phyloP scores from a whole-genome alignment of 495 filamentous ascomycete species.

The Aspergillus diversus region DNA sequence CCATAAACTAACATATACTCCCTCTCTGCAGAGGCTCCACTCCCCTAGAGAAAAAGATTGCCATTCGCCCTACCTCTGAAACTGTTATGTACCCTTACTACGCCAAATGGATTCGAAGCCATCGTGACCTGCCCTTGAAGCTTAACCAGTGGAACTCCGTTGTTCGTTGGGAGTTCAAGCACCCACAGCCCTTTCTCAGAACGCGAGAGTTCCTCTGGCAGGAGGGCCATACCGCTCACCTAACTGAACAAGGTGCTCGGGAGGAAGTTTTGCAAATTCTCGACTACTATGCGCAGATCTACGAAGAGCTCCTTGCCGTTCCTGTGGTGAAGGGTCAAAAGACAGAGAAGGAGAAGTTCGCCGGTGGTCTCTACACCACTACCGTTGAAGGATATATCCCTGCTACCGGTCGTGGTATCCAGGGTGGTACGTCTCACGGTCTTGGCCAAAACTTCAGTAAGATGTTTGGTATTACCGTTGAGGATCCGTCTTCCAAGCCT shows the following conservation, averaged over 20 bases:
- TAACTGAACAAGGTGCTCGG: slow-evolving; percentile 74
- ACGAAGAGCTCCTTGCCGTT: slow-evolving; percentile 90
- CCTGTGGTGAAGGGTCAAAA: slow-evolving; percentile 90
- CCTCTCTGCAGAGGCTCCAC: slow-evolving; percentile 62
- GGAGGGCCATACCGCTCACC: slow-evolving; percentile 94
- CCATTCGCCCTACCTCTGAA: slow-evolving; percentile 94
- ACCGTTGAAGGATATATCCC: slow-evolving; percentile 91
- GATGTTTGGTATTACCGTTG: slow-evolving; percentile 97
- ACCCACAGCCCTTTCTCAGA: slow-evolving; percentile 91
- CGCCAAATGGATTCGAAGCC: slow-evolving; percentile 91
- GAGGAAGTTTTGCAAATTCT: slow-evolving; percentile 90
- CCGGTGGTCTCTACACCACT: slow-evolving; percentile 92
- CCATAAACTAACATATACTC: neutral
- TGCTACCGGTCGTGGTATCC: slow-evolving; percentile 91
- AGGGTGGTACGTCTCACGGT: slow-evolving; percentile 92
- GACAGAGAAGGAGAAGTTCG: slow-evolving; percentile 92
- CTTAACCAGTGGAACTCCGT: slow-evolving; percentile 99
- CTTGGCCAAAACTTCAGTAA: slow-evolving; percentile 96
- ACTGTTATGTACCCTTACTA: slow-evolving; percentile 96
- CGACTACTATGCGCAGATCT: slow-evolving; percentile 88
- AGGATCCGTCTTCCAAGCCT: slow-evolving; percentile 79
- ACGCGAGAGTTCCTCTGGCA: slow-evolving; percentile 98
- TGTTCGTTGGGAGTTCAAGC: slow-evolving; percentile 97
- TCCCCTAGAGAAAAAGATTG: slow-evolving; percentile 91
- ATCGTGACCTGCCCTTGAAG: slow-evolving; percentile 88